phyloP scores from a whole-genome alignment of 2,329 filamentous ascomycete species.

The Sordariomycetes sp. region DNA sequence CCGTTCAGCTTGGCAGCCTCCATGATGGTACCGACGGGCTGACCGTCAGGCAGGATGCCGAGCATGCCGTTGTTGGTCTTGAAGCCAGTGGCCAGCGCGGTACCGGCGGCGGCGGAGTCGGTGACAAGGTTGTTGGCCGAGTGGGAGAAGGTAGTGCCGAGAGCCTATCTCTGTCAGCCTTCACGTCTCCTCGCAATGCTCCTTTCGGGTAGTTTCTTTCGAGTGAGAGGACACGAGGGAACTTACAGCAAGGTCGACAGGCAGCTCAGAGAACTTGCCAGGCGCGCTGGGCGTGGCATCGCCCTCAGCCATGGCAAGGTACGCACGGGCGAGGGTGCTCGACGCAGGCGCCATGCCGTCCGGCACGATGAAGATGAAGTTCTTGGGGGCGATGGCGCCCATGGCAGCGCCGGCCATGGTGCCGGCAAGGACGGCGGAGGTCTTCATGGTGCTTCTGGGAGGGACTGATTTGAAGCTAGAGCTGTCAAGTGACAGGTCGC shows the following conservation, averaged over 20 bases:
- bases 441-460: conserved; percentile 8
- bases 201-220: too few relatives aligned
- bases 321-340: conserved; percentile 6
- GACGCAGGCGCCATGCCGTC: conserved; percentile 9
- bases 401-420: conserved; percentile 6
- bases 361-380: conserved; percentile 10
- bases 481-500: too few relatives aligned
- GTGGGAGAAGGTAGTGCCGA: conserved; percentile 10
- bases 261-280: background rate
- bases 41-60: conserved; percentile 17
- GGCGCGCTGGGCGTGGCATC: conserved; percentile 4
- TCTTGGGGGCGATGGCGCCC: conserved; percentile 9
- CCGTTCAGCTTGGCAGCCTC: conserved; percentile 26
- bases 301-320: conserved; percentile 6
- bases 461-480: too few relatives aligned
- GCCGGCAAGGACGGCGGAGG: conserved; percentile 5
- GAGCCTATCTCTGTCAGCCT: conserved; percentile 1
- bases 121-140: conserved; percentile 23
- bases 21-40: conserved; percentile 23
- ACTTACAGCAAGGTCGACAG: conserved; percentile 5
- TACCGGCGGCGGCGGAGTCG: conserved; percentile 26
- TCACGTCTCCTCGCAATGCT: background rate
- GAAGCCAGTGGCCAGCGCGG: conserved; percentile 24
- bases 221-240: background rate
- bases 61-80: conserved; percentile 27